Evolutionary conservation across 1,284 basidiomycete genomes (phyloP).

Genomic region (Apiotrichum mycotoxinovorans): DNA sequence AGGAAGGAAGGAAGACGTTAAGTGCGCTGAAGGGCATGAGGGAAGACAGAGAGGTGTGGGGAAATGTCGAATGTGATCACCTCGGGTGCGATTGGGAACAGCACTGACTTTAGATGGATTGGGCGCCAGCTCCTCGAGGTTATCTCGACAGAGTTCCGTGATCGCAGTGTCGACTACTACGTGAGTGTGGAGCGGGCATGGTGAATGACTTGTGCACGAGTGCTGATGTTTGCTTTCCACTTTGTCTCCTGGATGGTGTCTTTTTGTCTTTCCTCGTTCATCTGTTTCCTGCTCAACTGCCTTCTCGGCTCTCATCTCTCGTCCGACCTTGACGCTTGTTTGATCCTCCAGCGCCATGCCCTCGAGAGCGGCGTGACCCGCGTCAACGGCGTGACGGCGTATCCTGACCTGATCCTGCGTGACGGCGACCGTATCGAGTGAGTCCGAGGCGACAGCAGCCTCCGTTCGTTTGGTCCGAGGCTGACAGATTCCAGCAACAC

Average conservation of each 20-base stretch:
- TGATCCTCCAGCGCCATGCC: slow-evolving; percentile 67
- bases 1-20: no score
- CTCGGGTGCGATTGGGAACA: no score
- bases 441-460: no score
- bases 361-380: slow-evolving; percentile 91
- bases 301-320: neutral
- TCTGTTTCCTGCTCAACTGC: neutral
- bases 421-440: slow-evolving; percentile 90
- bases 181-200: slow-evolving; percentile 56
- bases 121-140: slow-evolving; percentile 61
- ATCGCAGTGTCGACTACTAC: slow-evolving; percentile 87
- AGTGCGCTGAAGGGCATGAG: no score
- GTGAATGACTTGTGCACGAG: neutral
- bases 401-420: slow-evolving; percentile 71
- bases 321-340: neutral
- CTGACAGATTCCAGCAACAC: slow-evolving; percentile 64
- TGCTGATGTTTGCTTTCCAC: neutral
- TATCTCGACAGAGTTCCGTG: slow-evolving; percentile 83
- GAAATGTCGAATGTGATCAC: neutral
- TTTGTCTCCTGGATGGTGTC: neutral
- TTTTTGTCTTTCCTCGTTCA: neutral
- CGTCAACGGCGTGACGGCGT: slow-evolving; percentile 80
- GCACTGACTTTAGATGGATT: slow-evolving; percentile 35
- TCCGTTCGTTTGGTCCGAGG: no score
- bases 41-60: neutral